Percentiles rank a stretch among this genome's conserved stretches.
These are phyloP conservation scores for Dipteronia sinensis DNA, from an alignment of 345 rosid genomes.

Conservation along the genomic window DNA sequence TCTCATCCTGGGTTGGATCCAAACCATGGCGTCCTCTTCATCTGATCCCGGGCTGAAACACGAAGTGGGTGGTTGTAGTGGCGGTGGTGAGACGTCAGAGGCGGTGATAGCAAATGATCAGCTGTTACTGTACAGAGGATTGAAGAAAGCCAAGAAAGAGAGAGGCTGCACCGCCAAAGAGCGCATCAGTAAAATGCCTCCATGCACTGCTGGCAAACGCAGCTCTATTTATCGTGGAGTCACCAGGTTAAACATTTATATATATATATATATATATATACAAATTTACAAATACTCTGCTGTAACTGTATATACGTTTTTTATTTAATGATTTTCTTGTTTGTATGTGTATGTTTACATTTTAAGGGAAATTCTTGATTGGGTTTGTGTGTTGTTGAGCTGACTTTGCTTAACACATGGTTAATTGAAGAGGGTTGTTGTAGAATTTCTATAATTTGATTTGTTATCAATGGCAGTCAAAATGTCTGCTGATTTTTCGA, in stretches of 20 bases:
- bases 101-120: slow-evolving; percentile 77
- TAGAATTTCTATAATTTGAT: slow-evolving; percentile 2
- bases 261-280: not conserved
- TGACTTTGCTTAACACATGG: not conserved
- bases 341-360: not conserved
- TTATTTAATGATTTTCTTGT: not conserved
- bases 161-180: slow-evolving; percentile 98
- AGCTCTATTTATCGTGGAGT: slow-evolving; percentile 99
- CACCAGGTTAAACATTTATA: slow-evolving; percentile 58
- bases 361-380: not conserved
- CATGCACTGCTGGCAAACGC: slow-evolving; percentile 97
- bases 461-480: not conserved
- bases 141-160: slow-evolving; percentile 94
- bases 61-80: slow-evolving; percentile 46
- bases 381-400: not conserved
- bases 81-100: slow-evolving; percentile 69
- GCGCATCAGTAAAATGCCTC: slow-evolving; percentile 98
- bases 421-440: slow-evolving; percentile 1
- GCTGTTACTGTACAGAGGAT: slow-evolving; percentile 70
- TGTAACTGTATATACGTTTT: not conserved
- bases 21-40: slow-evolving; percentile 76
- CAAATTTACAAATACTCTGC: not conserved
- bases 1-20: not conserved
- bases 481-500: not conserved
- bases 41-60: slow-evolving; percentile 82